Evolutionary conservation across 306 rosid genomes (phyloP).

Genomic region (Dalbergia cultrata): DNA sequence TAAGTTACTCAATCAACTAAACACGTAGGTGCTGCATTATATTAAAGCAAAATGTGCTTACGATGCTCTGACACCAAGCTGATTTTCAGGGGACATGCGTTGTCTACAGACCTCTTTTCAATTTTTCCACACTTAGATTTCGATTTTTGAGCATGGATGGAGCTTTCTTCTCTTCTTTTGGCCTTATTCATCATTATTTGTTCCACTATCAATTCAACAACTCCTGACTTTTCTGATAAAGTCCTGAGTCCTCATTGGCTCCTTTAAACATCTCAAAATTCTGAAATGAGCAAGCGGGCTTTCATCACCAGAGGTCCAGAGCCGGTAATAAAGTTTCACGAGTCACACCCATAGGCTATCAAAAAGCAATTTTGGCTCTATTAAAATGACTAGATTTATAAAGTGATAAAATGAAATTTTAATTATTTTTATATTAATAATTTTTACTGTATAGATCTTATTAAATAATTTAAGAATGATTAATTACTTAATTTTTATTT

Average conservation of each 20-base stretch:
- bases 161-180: neutral
- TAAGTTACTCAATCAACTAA: conserved; percentile 8
- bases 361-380: too few species aligned
- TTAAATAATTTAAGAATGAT: too few species aligned
- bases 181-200: neutral
- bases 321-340: too few species aligned
- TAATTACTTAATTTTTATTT: too few species aligned
- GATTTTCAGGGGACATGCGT: neutral
- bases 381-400: too few species aligned
- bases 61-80: neutral
- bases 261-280: neutral
- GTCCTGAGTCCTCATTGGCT: neutral
- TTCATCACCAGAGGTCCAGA: too few species aligned
- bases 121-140: neutral
- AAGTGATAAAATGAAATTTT: too few species aligned
- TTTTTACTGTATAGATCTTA: too few species aligned
- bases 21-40: neutral
- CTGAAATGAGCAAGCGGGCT: too few species aligned
- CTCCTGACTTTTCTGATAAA: neutral
- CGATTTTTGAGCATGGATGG: neutral
- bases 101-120: neutral
- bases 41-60: neutral
- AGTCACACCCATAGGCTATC: too few species aligned
- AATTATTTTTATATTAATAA: too few species aligned
- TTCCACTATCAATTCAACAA: neutral